Evolutionary conservation across 192 early-diverging fungal species (phyloP).

Genomic region (Coemansia sp.): DNA sequence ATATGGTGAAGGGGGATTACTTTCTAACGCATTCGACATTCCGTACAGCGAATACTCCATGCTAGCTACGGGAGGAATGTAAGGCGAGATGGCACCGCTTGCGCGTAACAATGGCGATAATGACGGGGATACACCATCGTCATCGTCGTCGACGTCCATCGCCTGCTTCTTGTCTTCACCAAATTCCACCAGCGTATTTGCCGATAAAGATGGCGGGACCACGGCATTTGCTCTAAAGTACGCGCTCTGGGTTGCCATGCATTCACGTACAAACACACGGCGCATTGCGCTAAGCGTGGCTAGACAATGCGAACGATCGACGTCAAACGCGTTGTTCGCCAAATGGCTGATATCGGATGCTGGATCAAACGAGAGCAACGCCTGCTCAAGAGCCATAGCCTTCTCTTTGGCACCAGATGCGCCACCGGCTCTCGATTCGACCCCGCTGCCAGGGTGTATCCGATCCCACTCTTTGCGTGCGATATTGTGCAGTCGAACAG

Average conservation of each 20-base stretch:
- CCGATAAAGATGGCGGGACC: slow-evolving; percentile 23
- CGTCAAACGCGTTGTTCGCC: slow-evolving; percentile 65
- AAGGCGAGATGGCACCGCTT: slow-evolving; percentile 10
- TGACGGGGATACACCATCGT: background rate
- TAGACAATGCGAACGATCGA: slow-evolving; percentile 58
- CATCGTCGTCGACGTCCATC: slow-evolving; percentile 17
- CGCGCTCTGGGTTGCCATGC: slow-evolving; percentile 28
- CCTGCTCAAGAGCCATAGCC: slow-evolving; percentile 33
- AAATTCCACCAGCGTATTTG: background rate
- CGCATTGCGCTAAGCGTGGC: slow-evolving; percentile 59
- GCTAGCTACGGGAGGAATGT: slow-evolving; percentile 36
- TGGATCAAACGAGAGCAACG: slow-evolving; percentile 18
- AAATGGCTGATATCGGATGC: slow-evolving; percentile 46
- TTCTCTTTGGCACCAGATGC: slow-evolving; percentile 5
- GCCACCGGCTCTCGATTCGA: background rate
- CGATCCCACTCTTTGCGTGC: slow-evolving; percentile 54
- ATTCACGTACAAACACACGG: slow-evolving; percentile 57
- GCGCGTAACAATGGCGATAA: background rate
- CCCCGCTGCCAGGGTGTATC: slow-evolving; percentile 20
- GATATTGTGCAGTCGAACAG: slow-evolving; percentile 21
- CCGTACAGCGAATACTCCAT: slow-evolving; percentile 52
- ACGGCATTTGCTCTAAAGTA: slow-evolving; percentile 47
- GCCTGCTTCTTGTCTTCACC: slow-evolving; percentile 7
- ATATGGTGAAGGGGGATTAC: background rate
- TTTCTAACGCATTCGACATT: slow-evolving; percentile 2